phyloP scores from a whole-genome alignment of 208 protist genomes.

The Acanthamoeba castellanii region DNA sequence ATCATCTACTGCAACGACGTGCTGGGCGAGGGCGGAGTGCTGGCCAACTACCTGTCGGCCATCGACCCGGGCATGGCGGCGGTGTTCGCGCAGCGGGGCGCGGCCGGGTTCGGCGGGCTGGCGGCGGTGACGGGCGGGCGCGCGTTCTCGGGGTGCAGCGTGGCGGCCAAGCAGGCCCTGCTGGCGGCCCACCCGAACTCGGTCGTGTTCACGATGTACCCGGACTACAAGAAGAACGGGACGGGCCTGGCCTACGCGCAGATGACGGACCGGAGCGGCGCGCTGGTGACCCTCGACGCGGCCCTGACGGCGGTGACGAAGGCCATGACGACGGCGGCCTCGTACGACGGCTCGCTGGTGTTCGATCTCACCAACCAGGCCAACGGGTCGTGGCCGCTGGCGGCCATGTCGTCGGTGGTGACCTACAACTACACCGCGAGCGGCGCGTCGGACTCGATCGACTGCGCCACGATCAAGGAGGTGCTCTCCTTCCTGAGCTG shows the following conservation, averaged over 20 bases:
- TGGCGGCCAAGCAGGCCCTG: neutral
- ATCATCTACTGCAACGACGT: conserved; percentile 2
- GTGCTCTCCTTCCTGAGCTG: conserved; percentile 22
- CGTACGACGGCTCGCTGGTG: neutral
- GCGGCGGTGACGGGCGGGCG: neutral
- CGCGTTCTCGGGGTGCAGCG: neutral
- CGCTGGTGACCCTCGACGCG: neutral
- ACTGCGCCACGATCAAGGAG: conserved; percentile 14
- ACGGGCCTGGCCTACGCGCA: neutral
- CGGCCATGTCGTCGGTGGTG: neutral
- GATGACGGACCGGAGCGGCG: neutral
- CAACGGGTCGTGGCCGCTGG: neutral
- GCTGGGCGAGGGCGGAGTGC: neutral
- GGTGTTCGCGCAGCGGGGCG: neutral
- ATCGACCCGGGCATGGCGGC: neutral
- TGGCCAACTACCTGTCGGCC: neutral
- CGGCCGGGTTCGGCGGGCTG: neutral
- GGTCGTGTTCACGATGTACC: neutral
- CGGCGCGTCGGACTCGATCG: neutral
- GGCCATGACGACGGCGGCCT: neutral
- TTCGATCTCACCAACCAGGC: neutral
- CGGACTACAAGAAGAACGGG: neutral
- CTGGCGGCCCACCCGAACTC: neutral
- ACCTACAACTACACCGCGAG: neutral
- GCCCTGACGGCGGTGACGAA: neutral